A percentile compares a stretch with the other conserved stretches of the same genome.
Evolutionary conservation across 495 filamentous ascomycete species (phyloP).

Genomic region (Talaromyces liani): DNA sequence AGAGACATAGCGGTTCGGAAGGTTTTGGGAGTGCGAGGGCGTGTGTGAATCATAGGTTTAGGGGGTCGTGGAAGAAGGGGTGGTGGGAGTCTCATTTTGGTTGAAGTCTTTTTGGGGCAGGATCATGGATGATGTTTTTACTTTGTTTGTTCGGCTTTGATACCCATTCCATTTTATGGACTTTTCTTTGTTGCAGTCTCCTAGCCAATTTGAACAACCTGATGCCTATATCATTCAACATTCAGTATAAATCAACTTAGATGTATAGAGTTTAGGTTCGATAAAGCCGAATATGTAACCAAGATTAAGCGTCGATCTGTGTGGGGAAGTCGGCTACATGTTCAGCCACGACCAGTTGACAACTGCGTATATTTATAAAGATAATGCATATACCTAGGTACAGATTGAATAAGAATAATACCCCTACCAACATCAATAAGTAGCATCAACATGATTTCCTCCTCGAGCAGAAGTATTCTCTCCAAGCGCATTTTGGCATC

Average conservation of each 20-base stretch:
- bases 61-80: constrained; percentile 32
- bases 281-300: neutral
- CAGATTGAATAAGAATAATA: too few relatives aligned
- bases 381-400: too few relatives aligned
- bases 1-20: constrained; percentile 33
- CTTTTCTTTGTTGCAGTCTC: neutral
- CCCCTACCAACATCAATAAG: too few relatives aligned
- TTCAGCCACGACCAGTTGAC: neutral
- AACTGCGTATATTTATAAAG: too few relatives aligned
- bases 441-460: neutral
- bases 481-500: neutral
- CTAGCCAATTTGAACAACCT: neutral
- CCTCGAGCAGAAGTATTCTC: neutral
- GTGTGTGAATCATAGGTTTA: constrained; percentile 37
- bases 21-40: constrained; percentile 22
- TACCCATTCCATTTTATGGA: neutral
- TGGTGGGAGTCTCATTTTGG: constrained; percentile 30
- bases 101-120: neutral
- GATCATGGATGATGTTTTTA: neutral
- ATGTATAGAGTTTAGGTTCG: neutral
- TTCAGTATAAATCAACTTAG: neutral
- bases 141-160: neutral
- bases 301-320: neutral
- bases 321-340: neutral
- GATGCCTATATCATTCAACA: too few relatives aligned